Conservation (phyloP, 208 protist species). For the Wallacemonas sp. region DNA sequence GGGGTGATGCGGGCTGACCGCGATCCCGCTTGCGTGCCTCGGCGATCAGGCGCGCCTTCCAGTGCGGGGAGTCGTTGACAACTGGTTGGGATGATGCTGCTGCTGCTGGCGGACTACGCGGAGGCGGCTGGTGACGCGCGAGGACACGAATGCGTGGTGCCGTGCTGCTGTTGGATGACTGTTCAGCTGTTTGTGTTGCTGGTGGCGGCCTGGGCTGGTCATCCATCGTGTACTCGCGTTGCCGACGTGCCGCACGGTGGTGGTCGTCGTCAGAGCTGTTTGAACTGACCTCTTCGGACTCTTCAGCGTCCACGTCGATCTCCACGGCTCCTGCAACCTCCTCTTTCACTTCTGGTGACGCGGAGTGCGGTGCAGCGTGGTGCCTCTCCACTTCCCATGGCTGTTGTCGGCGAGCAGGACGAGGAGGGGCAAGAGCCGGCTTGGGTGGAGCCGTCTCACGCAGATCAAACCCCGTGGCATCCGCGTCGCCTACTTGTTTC, state of each 20-base stretch:
- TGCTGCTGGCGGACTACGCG: not conserved
- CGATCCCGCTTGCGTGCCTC: constrained; percentile 7
- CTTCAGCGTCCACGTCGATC: not conserved
- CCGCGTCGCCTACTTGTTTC: too few relatives aligned
- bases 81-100: not conserved
- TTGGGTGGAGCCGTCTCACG: too few relatives aligned
- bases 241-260: not conserved
- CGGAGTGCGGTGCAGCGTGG: too few relatives aligned
- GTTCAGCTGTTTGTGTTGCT: not conserved
- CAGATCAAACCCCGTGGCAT: too few relatives aligned
- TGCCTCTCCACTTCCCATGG: constrained; percentile 1
- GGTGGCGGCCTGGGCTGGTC: not conserved
- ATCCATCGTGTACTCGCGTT: not conserved
- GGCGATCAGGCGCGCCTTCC: constrained; percentile 4
- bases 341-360: too few relatives aligned
- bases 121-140: not conserved
- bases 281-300: too few relatives aligned
- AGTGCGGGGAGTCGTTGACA: not conserved
- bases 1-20: too few relatives aligned
- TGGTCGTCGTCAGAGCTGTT: too few relatives aligned
- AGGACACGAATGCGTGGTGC: not conserved
- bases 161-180: not conserved
- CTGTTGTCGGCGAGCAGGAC: not conserved
- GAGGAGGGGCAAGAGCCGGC: too few relatives aligned
- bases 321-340: too few relatives aligned